Conservation (phyloP, 371 early-diverging fungal species). For the Mortierella sp. region DNA sequence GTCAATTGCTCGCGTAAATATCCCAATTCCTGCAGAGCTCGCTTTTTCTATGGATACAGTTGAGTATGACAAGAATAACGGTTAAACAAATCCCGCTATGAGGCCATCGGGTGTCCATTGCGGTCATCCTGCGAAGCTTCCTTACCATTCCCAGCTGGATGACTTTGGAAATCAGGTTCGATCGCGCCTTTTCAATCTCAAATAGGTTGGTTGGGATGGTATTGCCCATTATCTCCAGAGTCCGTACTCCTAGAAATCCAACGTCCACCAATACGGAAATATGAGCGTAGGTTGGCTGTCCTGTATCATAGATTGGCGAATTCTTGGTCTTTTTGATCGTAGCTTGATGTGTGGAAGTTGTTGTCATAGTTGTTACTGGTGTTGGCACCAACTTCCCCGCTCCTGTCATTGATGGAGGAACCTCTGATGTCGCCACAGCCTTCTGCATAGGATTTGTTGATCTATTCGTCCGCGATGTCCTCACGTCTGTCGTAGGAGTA, state of each 20-base stretch:
- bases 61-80: not conserved
- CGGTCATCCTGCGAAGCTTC: too few species aligned
- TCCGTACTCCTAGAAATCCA: conserved; percentile 26
- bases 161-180: conserved; percentile 40
- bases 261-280: conserved; percentile 35
- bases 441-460: not conserved
- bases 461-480: not conserved
- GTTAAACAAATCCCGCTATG: not conserved
- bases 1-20: conserved; percentile 27
- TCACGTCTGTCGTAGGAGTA: not conserved
- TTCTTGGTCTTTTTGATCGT: not conserved
- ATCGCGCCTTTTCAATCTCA: conserved; percentile 47
- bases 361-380: not conserved
- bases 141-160: conserved; percentile 50
- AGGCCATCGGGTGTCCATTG: not conserved
- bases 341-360: not conserved
- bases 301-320: conserved; percentile 18
- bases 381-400: not conserved
- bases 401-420: not conserved
- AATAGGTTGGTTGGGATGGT: conserved; percentile 5
- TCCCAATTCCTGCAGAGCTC: conserved; percentile 40
- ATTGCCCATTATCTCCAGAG: conserved; percentile 23
- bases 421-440: too few species aligned
- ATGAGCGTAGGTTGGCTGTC: conserved; percentile 35
- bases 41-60: conserved; percentile 30